A percentile compares a stretch with the other conserved stretches of the same genome.
phyloP scores from a whole-genome alignment of 2,329 filamentous ascomycete genomes.

The Dothideomycetes sp. region DNA sequence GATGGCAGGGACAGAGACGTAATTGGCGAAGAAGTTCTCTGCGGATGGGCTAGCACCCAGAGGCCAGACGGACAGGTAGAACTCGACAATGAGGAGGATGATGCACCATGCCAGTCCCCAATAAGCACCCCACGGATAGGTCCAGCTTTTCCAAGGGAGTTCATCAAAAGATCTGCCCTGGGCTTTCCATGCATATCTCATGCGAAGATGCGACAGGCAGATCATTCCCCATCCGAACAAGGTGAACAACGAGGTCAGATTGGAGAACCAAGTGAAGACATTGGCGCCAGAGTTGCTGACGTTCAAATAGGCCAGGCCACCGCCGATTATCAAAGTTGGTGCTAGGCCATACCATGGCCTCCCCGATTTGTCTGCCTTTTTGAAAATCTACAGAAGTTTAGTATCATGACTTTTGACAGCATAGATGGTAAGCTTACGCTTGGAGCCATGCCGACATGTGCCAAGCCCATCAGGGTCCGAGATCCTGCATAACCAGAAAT shows the following conservation, averaged over 20 bases:
- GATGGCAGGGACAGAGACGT: conserved; percentile 32
- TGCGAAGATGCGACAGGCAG: conserved; percentile 59
- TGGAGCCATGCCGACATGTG: conserved; percentile 33
- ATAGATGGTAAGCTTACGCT: conserved; percentile 11
- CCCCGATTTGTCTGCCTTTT: conserved; percentile 23
- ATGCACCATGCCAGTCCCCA: conserved; percentile 35
- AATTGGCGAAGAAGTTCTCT: conserved; percentile 36
- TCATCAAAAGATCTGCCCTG: conserved; percentile 44
- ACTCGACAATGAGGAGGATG: conserved; percentile 34
- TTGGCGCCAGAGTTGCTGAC: conserved; percentile 22
- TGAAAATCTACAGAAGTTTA: conserved; percentile 11
- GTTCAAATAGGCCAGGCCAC: conserved; percentile 28
- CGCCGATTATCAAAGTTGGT: conserved; percentile 18
- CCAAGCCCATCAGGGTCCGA: conserved; percentile 33
- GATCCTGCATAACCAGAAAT: conserved; percentile 33
- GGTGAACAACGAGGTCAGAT: conserved; percentile 57
- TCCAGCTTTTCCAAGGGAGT: conserved; percentile 36
- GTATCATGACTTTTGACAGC: not conserved
- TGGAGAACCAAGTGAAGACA: conserved; percentile 45
- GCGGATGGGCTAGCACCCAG: conserved; percentile 24
- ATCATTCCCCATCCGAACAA: conserved; percentile 65
- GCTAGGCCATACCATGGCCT: conserved; percentile 25
- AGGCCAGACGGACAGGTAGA: conserved; percentile 38
- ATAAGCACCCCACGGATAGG: conserved; percentile 32
- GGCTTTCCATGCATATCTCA: conserved; percentile 50